phyloP scores from a whole-genome alignment of 768 basidiomycete genomes.

The Boletus rufocinnamomeus region DNA sequence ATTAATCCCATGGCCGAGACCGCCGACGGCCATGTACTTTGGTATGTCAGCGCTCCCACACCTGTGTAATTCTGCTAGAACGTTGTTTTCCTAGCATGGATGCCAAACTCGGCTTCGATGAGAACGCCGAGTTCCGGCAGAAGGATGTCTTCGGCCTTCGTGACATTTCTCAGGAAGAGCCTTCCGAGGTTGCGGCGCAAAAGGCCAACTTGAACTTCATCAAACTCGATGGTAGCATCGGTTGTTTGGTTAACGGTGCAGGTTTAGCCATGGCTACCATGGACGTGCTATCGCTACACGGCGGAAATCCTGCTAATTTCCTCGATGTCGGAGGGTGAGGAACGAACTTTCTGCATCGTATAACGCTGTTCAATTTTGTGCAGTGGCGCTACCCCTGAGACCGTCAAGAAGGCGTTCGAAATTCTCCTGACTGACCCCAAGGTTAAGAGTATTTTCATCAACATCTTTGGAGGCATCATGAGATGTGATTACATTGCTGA shows the following conservation, averaged over 20 bases:
- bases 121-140: constrained; percentile 99
- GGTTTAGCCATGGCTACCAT: constrained; percentile 99
- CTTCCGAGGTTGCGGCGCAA: constrained; percentile 97
- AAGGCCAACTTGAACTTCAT: constrained; percentile 97
- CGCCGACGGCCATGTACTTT: constrained; percentile 87
- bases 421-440: constrained; percentile 87
- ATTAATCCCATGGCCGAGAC: constrained; percentile 98
- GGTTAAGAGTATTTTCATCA: constrained; percentile 99
- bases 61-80: background rate
- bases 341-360: constrained; percentile 16
- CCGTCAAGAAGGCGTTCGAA: constrained; percentile 99
- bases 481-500: constrained; percentile 98
- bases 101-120: constrained; percentile 99
- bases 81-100: constrained; percentile 74
- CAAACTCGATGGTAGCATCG: constrained; percentile 96
- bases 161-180: constrained; percentile 93
- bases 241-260: constrained; percentile 97
- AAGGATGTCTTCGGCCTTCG: constrained; percentile 84
- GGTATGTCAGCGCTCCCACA: constrained; percentile 52
- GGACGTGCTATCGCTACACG: constrained; percentile 97
- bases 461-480: constrained; percentile 99
- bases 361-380: constrained; percentile 3
- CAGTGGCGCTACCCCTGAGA: constrained; percentile 97
- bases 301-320: constrained; percentile 98
- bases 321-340: constrained; percentile 92